Evolutionary conservation across 306 rosid species (phyloP).

Genomic region (Vigna unguiculata): DNA sequence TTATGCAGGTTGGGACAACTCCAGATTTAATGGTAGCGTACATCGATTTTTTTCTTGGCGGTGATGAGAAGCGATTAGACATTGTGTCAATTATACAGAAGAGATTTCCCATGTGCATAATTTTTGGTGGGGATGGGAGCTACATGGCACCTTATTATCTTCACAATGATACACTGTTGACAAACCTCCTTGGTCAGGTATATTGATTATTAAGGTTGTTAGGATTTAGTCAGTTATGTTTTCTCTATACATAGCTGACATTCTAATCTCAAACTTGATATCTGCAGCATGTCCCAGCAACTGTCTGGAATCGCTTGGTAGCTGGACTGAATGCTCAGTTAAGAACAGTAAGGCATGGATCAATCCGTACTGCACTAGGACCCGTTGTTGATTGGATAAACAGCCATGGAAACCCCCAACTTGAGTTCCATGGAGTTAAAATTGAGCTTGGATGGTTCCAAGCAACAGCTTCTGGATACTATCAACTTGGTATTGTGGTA

Average conservation of each 20-base stretch:
- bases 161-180: slow-evolving; percentile 86
- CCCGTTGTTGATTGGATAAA: slow-evolving; percentile 86
- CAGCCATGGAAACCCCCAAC: slow-evolving; percentile 96
- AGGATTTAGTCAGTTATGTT: slow-evolving; percentile 37
- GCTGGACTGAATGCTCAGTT: slow-evolving; percentile 97
- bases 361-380: slow-evolving; percentile 77
- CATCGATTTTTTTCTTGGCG: slow-evolving; percentile 98
- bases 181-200: slow-evolving; percentile 97
- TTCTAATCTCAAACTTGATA: slow-evolving; percentile 29
- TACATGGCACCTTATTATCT: slow-evolving; percentile 95
- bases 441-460: slow-evolving; percentile 98
- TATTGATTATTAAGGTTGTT: slow-evolving; percentile 38
- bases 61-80: slow-evolving; percentile 95
- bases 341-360: slow-evolving; percentile 87
- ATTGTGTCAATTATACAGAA: slow-evolving; percentile 93
- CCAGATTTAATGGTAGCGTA: slow-evolving; percentile 94
- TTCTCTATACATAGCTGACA: slow-evolving; percentile 35
- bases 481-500: slow-evolving; percentile 96
- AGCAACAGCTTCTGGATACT: slow-evolving; percentile 99
- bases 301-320: slow-evolving; percentile 96
- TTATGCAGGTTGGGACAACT: slow-evolving; percentile 92
- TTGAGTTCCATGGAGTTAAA: slow-evolving; percentile 93
- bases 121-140: slow-evolving; percentile 98
- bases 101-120: slow-evolving; percentile 97
- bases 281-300: slow-evolving; percentile 92